A percentile compares a stretch with the other conserved stretches of the same genome.
Conservation (phyloP, 495 filamentous ascomycete genomes). For the Glarea lozoyensis region DNA sequence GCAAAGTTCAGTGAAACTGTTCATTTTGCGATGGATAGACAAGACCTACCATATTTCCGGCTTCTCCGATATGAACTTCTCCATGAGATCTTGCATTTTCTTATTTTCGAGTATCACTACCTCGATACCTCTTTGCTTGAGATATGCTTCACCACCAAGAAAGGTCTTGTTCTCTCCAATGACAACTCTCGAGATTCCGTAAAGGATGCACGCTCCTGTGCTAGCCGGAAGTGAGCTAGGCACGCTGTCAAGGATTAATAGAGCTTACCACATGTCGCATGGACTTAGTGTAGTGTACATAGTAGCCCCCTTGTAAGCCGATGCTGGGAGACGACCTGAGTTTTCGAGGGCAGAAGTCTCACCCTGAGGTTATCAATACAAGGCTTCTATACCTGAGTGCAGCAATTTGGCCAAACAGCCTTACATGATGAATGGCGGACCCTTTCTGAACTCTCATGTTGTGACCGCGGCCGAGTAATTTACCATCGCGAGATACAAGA, state of each 20-base stretch:
- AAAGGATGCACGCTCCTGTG: conserved; percentile 70
- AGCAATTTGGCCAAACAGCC: conserved; percentile 12
- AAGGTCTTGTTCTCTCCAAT: conserved; percentile 81
- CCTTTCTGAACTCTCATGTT: conserved; percentile 75
- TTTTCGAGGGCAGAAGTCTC: conserved; percentile 76
- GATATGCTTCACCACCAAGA: conserved; percentile 66
- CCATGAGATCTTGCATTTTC: conserved; percentile 67
- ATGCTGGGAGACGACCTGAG: conserved; percentile 65
- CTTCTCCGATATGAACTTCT: conserved; percentile 64
- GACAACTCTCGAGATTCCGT: conserved; percentile 71
- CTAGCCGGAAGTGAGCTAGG: conserved; percentile 13
- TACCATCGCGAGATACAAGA: conserved; percentile 60
- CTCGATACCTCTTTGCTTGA: conserved; percentile 63
- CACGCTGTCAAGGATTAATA: background rate
- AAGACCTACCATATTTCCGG: conserved; percentile 62
- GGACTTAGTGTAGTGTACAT: conserved; percentile 72
- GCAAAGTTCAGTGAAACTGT: conserved; percentile 8
- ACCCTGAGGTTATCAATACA: conserved; percentile 39
- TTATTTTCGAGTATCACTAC: conserved; percentile 61
- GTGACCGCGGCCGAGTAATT: conserved; percentile 69
- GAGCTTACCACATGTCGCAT: conserved; percentile 62
- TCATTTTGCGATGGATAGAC: conserved; percentile 2
- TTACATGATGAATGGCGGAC: conserved; percentile 68
- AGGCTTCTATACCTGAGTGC: background rate
- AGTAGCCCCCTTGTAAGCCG: conserved; percentile 61